Evolutionary conservation across 805 yeast species (phyloP).

Genomic region (Lachancea sp.): DNA sequence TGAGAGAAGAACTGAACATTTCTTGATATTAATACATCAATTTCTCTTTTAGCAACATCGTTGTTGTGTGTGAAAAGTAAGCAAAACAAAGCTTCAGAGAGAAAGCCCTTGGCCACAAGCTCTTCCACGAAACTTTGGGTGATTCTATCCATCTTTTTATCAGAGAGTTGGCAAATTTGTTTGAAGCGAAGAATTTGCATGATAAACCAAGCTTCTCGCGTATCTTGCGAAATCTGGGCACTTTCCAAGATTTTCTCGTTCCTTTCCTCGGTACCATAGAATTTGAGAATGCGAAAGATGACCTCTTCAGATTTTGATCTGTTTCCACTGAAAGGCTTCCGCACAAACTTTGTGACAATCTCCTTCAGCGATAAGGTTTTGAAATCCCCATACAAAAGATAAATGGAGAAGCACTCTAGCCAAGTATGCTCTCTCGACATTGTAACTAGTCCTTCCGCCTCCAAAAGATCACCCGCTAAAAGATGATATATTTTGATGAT

Average conservation of each 20-base stretch:
- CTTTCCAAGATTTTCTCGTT: slow-evolving; percentile 12
- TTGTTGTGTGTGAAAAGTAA: slow-evolving; percentile 52
- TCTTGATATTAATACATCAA: slow-evolving; percentile 29
- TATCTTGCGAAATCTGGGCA: slow-evolving; percentile 10
- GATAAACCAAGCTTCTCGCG: slow-evolving; percentile 47
- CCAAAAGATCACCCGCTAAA: slow-evolving; percentile 46
- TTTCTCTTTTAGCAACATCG: slow-evolving; percentile 35
- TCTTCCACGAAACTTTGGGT: slow-evolving; percentile 45
- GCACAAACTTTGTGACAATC: slow-evolving; percentile 25
- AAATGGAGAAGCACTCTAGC: slow-evolving; percentile 54
- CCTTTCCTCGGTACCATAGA: slow-evolving; percentile 23
- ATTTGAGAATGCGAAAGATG: slow-evolving; percentile 25
- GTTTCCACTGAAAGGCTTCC: slow-evolving; percentile 11
- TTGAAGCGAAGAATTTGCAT: slow-evolving; percentile 40
- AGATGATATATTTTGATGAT: slow-evolving; percentile 58
- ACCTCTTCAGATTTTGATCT: slow-evolving; percentile 13
- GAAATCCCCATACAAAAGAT: slow-evolving; percentile 56
- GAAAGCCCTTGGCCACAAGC: slow-evolving; percentile 41
- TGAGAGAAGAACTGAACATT: slow-evolving; percentile 21
- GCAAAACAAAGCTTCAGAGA: slow-evolving; percentile 58
- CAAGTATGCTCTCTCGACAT: slow-evolving; percentile 50
- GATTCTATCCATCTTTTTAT: slow-evolving; percentile 33
- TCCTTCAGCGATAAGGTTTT: slow-evolving; percentile 32
- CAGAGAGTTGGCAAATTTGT: slow-evolving; percentile 21
- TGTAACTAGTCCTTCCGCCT: slow-evolving; percentile 27